Evolutionary conservation across 208 protist species (phyloP), one percentile per base, ranked within the genome.

Genomic region (Vickermania spadyakhi): DNA sequence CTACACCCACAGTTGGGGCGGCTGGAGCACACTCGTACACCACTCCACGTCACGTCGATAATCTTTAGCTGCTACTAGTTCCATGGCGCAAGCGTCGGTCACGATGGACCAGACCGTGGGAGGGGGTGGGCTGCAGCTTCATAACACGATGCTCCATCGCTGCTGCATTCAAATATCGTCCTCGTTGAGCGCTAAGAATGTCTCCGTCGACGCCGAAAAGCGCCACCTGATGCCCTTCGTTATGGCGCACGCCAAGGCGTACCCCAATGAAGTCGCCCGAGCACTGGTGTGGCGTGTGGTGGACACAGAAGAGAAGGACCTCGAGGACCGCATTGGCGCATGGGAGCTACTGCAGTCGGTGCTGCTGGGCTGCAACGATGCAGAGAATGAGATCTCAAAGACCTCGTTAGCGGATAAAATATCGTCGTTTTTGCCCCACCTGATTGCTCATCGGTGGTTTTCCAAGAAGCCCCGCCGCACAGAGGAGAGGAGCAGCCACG

Each of bases 91-190:
- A n/a, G n/a, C n/a, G n/a, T n/a, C n/a, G n/a, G n/a, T n/a, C n/a
- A n/a, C n/a, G n/a, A n/a, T n/a, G n/a, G n/a, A n/a, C n/a, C n/a
- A n/a, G n/a, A n/a, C n/a, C n/a, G n/a, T n/a, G n/a, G n/a, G n/a
- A n/a, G n/a, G n/a, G n/a, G n/a, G n/a, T n/a, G n/a, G n/a, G n/a
- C n/a, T n/a, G n/a, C n/a, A n/a, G n/a, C n/a, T 89, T 1, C 67
- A 89, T 54, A 64, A 74, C 2, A 66, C 71, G 11, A 89, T 93
- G 53, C 70, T 93, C 36, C 83, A 93, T 56, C 86, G 86, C 63
- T 82, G 72, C 52, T 93, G 86, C 65, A 73, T 93, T 49, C 86
- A 93, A 73, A 62, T 93, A 22, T 93, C 86, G 2, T 79, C 79
- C 3, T 52, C 79, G 0, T 70, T 90, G 3, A 64, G 55, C 13